phyloP scores from a whole-genome alignment of 306 rosid genomes.

The Cicer chorassanicum region DNA sequence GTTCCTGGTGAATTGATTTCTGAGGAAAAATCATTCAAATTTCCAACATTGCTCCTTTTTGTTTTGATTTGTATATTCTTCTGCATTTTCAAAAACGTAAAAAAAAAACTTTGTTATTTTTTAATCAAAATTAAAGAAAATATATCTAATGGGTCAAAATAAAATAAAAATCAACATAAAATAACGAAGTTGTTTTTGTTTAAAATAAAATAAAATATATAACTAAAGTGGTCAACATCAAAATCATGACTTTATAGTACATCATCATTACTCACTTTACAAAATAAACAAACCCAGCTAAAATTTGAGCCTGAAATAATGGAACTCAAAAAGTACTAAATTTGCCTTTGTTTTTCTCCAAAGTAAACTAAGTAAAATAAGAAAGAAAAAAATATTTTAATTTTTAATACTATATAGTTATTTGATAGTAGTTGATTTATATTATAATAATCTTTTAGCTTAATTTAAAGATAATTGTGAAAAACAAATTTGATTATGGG shows the following conservation, averaged over 20 bases:
- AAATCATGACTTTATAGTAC: slow-evolving; percentile 13
- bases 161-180: too few species aligned
- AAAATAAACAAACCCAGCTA: slow-evolving; percentile 26
- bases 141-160: too few species aligned
- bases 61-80: slow-evolving; percentile 80
- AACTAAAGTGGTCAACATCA: slow-evolving; percentile 19
- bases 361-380: too few species aligned
- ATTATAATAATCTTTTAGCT: too few species aligned
- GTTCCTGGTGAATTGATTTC: slow-evolving; percentile 72
- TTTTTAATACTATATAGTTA: neutral
- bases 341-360: too few species aligned
- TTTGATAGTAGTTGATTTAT: too few species aligned
- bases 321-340: slow-evolving; percentile 16
- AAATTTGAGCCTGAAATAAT: slow-evolving; percentile 18
- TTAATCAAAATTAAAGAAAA: too few species aligned
- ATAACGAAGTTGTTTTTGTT: too few species aligned
- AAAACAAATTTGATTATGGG: too few species aligned
- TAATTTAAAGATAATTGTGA: too few species aligned
- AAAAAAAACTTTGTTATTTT: neutral
- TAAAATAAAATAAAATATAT: too few species aligned
- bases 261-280: slow-evolving; percentile 45
- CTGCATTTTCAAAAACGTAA: slow-evolving; percentile 55
- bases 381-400: too few species aligned
- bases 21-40: slow-evolving; percentile 53
- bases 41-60: slow-evolving; percentile 44